phyloP scores from a whole-genome alignment of 2,329 filamentous ascomycete species.

The Volutella citrinella region DNA sequence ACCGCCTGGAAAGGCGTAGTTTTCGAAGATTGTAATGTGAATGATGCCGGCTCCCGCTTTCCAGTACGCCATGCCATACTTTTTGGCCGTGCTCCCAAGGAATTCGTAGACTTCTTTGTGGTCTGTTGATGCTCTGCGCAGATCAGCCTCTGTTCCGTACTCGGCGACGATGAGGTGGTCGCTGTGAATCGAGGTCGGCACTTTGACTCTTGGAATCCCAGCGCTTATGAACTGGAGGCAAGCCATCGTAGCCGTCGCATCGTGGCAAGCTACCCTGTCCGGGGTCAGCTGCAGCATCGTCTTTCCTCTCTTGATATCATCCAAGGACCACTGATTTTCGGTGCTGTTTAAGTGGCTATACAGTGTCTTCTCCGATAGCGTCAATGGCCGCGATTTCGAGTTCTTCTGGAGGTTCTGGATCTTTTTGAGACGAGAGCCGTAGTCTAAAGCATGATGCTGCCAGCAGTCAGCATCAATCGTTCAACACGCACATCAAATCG shows the following conservation, averaged over 20 bases:
- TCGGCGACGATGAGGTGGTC: constrained; percentile 34
- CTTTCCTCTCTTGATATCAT: constrained; percentile 33
- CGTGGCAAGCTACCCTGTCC: constrained; percentile 39
- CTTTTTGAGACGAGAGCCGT: constrained; percentile 10
- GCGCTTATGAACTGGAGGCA: constrained; percentile 40
- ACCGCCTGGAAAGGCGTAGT: constrained; percentile 35
- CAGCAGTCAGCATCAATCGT: too few species aligned
- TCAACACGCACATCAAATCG: too few species aligned
- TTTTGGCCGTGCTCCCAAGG: constrained; percentile 36
- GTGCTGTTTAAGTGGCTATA: constrained; percentile 34
- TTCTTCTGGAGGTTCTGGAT: constrained; percentile 14
- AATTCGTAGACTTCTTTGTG: constrained; percentile 36
- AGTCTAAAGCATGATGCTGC: constrained; percentile 18
- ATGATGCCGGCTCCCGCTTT: constrained; percentile 36
- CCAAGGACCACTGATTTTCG: constrained; percentile 19
- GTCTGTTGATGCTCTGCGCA: constrained; percentile 1
- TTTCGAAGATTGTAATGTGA: constrained; percentile 38
- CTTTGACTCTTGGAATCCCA: constrained; percentile 33
- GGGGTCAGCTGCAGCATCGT: constrained; percentile 35
- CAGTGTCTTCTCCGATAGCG: constrained; percentile 36
- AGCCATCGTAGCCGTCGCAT: constrained; percentile 42
- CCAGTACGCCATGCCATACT: constrained; percentile 44
- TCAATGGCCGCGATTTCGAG: constrained; percentile 25
- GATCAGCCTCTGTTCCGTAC: constrained; percentile 11
- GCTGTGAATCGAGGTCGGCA: constrained; percentile 38